A percentile compares a stretch with the other conserved stretches of the same genome.
Conservation (phyloP, 352 stramenopile genomes). For the Peronospora farinosa region DNA sequence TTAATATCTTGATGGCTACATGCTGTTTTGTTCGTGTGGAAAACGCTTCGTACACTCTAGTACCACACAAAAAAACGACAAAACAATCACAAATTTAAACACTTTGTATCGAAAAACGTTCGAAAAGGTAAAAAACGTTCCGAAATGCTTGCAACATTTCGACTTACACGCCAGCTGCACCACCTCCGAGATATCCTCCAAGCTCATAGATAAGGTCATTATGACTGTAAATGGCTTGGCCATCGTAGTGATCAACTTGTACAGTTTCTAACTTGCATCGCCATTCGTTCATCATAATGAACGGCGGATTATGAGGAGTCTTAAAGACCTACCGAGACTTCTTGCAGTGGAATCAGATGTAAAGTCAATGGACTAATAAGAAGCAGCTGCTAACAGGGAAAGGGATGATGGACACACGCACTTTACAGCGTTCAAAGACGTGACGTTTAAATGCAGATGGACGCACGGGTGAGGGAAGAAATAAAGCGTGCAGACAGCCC, state of each 20-base stretch:
- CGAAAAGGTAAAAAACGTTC: too few species aligned
- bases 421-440: background rate
- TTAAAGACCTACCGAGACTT: too few species aligned
- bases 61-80: slow-evolving; percentile 11
- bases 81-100: background rate
- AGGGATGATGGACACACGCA: background rate
- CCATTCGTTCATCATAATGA: slow-evolving; percentile 64
- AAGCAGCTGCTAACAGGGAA: slow-evolving; percentile 25
- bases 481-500: background rate
- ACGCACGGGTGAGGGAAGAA: background rate
- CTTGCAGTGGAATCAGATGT: slow-evolving; percentile 17
- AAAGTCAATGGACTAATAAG: slow-evolving; percentile 4
- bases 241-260: slow-evolving; percentile 82
- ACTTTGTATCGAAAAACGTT: too few species aligned
- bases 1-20: slow-evolving; percentile 96
- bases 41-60: slow-evolving; percentile 90
- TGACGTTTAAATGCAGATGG: background rate
- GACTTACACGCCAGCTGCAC: slow-evolving; percentile 85
- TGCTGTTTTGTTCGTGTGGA: slow-evolving; percentile 82
- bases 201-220: slow-evolving; percentile 86
- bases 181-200: slow-evolving; percentile 88
- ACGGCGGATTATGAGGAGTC: background rate
- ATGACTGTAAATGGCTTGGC: slow-evolving; percentile 75
- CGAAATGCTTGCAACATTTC: background rate
- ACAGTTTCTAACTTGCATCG: slow-evolving; percentile 56